These are phyloP conservation scores for Eimeria praecox DNA, from an alignment of 169 alveolate genomes.

Conservation along the genomic window DNA sequence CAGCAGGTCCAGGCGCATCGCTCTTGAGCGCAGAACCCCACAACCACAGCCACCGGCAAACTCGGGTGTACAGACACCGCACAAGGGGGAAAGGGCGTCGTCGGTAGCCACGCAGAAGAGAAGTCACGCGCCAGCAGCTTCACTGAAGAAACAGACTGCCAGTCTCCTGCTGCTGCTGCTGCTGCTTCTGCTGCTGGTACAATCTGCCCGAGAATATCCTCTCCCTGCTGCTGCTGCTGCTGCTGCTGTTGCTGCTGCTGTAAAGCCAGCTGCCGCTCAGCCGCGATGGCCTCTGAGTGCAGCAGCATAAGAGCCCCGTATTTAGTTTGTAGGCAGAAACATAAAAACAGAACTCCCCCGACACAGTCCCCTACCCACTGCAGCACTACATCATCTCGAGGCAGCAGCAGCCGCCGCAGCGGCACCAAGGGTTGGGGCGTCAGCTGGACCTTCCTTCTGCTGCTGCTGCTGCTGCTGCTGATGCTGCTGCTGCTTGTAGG, in stretches of 20 bases:
- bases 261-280: constrained; percentile 17
- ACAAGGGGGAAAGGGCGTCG: constrained; percentile 43
- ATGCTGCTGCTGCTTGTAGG: constrained; percentile 23
- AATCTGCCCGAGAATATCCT: not conserved
- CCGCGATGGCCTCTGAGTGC: constrained; percentile 22
- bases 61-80: constrained; percentile 66
- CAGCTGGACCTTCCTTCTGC: constrained; percentile 1
- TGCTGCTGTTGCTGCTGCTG: not conserved
- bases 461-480: constrained; percentile 38
- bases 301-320: constrained; percentile 60
- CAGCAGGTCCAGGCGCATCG: constrained; percentile 39
- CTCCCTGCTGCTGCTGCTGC: constrained; percentile 58
- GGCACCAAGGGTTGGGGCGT: constrained; percentile 70
- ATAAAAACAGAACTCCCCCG: constrained; percentile 50
- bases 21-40: constrained; percentile 23
- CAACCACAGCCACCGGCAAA: constrained; percentile 40
- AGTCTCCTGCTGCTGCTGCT: not conserved
- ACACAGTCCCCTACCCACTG: constrained; percentile 67
- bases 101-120: constrained; percentile 49
- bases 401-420: constrained; percentile 66
- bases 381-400: constrained; percentile 55
- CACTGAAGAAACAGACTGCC: not conserved
- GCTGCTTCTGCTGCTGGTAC: constrained; percentile 11
- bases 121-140: constrained; percentile 41
- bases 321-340: constrained; percentile 44